Evolutionary conservation across 768 basidiomycete species (phyloP).

Genomic region (Lactifluus subvellereus): DNA sequence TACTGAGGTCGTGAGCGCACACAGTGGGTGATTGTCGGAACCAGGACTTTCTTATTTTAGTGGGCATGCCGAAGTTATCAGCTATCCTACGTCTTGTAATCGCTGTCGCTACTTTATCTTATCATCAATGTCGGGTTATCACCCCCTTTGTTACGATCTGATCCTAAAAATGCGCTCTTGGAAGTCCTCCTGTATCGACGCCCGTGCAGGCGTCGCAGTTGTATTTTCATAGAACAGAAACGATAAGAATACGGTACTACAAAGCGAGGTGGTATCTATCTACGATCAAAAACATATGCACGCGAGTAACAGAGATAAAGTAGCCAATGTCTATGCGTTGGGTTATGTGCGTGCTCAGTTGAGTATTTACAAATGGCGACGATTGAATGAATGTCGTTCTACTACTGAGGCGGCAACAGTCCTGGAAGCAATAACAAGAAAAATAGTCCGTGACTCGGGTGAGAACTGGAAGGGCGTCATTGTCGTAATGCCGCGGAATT

Average conservation of each 20-base stretch:
- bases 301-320: neutral
- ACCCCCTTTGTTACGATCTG: no score
- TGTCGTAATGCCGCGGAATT: neutral
- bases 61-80: no score
- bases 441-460: neutral
- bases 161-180: no score
- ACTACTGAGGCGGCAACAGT: neutral
- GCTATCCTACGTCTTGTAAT: no score
- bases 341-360: neutral
- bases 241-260: neutral
- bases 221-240: neutral
- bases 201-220: neutral
- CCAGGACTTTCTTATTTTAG: no score
- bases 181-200: neutral
- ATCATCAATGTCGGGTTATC: no score
- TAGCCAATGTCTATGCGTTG: neutral
- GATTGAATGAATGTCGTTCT: neutral
- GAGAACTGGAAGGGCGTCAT: neutral
- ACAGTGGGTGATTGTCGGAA: no score
- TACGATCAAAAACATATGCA: neutral
- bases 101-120: no score
- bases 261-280: neutral
- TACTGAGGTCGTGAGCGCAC: no score
- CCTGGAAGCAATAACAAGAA: neutral
- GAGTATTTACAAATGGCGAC: conserved; percentile 1